phyloP scores from a whole-genome alignment of 164 flowering plant genomes.

The Protea cynaroides region DNA sequence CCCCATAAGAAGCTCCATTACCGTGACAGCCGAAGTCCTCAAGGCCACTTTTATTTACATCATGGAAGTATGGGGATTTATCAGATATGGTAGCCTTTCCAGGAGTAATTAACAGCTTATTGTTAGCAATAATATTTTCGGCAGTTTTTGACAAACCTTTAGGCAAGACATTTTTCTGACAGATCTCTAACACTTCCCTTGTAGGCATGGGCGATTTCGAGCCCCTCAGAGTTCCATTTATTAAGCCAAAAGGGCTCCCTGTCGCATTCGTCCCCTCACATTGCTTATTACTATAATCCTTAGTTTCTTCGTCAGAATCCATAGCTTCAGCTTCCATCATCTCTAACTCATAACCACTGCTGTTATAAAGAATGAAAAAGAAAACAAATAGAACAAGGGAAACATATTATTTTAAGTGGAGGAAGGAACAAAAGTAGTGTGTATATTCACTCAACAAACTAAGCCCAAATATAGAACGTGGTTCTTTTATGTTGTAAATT shows the following conservation, averaged over 20 bases:
- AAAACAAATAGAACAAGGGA: background rate
- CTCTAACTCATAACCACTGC: conserved; percentile 89
- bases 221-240: conserved; percentile 14
- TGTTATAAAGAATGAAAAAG: background rate
- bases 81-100: conserved; percentile 17
- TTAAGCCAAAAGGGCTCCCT: conserved; percentile 6
- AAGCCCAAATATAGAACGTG: background rate
- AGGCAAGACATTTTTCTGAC: conserved; percentile 7
- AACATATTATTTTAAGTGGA: too few relatives aligned
- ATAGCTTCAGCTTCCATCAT: conserved; percentile 72
- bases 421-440: background rate
- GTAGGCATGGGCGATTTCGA: conserved; percentile 17
- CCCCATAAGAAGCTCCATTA: conserved; percentile 4
- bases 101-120: conserved; percentile 12
- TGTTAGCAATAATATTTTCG: conserved; percentile 8
- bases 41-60: conserved; percentile 6
- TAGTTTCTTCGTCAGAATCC: conserved; percentile 89
- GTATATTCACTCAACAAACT: background rate
- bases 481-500: background rate
- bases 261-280: conserved; percentile 11
- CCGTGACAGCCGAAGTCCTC: conserved; percentile 13
- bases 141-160: conserved; percentile 12
- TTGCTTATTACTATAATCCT: conserved; percentile 10
- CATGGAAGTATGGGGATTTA: conserved; percentile 13
- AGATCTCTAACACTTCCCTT: conserved; percentile 19